A percentile compares a stretch with the other conserved stretches of the same genome.
Evolutionary conservation across 2,329 filamentous ascomycete species (phyloP).

Genomic region (Pseudogymnoascus sp.): DNA sequence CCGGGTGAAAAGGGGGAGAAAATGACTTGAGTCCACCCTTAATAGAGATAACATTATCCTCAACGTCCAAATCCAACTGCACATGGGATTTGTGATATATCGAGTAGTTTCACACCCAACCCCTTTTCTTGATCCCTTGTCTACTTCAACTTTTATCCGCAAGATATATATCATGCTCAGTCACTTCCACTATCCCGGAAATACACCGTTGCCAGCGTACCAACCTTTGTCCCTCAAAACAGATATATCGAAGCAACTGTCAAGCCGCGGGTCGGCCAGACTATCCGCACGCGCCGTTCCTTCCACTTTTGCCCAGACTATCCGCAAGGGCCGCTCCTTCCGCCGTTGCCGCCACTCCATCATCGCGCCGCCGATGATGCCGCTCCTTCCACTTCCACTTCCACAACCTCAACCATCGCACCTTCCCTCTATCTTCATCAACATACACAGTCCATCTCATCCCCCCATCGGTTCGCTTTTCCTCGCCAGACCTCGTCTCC

Average conservation of each 20-base stretch:
- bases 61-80: neutral
- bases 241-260: neutral
- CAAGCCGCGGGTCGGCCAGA: neutral
- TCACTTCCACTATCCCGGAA: too few species aligned
- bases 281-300: neutral
- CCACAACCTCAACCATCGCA: neutral
- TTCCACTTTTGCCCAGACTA: neutral
- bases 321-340: neutral
- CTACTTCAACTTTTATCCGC: too few species aligned
- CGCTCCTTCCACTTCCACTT: neutral
- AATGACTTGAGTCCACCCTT: neutral
- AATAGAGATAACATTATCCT: neutral
- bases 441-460: neutral
- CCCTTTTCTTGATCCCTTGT: neutral
- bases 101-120: neutral
- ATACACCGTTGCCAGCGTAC: neutral
- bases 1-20: neutral
- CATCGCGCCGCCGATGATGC: neutral
- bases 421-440: neutral
- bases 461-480: neutral
- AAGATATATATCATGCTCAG: too few species aligned
- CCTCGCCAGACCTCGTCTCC: neutral
- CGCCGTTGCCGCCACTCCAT: neutral
- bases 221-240: neutral
- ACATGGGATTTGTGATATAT: neutral